Evolutionary conservation across 2,329 filamentous ascomycete species (phyloP).

Genomic region (Exophiala mesophila): DNA sequence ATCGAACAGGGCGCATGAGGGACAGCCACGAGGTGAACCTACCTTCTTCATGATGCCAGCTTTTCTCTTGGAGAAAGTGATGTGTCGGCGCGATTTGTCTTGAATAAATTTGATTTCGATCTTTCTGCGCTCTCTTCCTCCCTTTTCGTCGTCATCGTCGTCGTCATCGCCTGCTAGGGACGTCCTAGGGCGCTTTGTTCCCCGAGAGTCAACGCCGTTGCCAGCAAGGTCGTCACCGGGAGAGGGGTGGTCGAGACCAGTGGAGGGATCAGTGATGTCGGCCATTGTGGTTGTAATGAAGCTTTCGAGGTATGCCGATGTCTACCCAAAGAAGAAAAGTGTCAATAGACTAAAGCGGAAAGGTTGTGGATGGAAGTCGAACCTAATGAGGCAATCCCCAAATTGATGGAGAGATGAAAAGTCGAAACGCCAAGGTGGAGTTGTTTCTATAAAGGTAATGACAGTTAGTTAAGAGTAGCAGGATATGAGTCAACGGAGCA

Average conservation of each 20-base stretch:
- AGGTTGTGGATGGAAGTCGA: conserved; percentile 12
- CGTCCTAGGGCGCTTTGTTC: conserved; percentile 82
- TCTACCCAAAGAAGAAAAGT: conserved; percentile 25
- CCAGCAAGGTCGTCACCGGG: conserved; percentile 65
- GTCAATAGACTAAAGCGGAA: conserved; percentile 25
- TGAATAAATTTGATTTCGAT: conserved; percentile 99
- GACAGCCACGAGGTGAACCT: conserved; percentile 38
- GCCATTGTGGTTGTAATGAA: conserved; percentile 53
- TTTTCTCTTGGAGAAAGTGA: conserved; percentile 99
- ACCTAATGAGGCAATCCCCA: conserved; percentile 16
- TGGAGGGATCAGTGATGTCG: conserved; percentile 74
- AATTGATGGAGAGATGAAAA: too few relatives aligned
- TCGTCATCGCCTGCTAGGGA: conserved; percentile 80
- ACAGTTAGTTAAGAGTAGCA: too few relatives aligned
- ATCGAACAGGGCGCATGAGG: conserved; percentile 4
- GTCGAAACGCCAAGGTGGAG: too few relatives aligned
- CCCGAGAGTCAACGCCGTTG: conserved; percentile 72
- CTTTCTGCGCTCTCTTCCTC: conserved; percentile 95
- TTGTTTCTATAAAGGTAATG: too few relatives aligned
- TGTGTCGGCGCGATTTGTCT: conserved; percentile 98
- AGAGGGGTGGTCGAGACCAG: conserved; percentile 64
- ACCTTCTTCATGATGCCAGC: conserved; percentile 99
- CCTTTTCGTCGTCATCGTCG: conserved; percentile 96
- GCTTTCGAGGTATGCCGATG: conserved; percentile 13
- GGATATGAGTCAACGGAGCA: too few relatives aligned